Conservation (phyloP, 2,329 filamentous ascomycete species). For the Neoscytalidium dimidiatum region DNA sequence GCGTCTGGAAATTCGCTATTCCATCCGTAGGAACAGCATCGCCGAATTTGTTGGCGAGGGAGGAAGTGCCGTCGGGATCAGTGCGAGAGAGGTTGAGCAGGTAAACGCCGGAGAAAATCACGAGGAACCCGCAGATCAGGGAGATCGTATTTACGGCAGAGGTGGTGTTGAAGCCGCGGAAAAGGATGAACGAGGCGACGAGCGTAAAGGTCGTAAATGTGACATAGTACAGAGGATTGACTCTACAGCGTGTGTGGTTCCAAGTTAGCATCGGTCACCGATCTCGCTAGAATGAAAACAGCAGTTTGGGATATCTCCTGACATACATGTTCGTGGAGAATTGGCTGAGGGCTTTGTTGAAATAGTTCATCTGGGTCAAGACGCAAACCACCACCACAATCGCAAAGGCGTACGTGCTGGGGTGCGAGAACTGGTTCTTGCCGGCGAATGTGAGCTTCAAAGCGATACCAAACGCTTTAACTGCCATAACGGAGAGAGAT, state of each 20-base stretch:
- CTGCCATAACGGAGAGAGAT: slow-evolving; percentile 97
- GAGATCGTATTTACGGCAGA: slow-evolving; percentile 91
- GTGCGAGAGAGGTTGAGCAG: slow-evolving; percentile 91
- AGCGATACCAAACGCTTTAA: slow-evolving; percentile 97
- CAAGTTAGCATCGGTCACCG: slow-evolving; percentile 10
- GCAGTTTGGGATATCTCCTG: too few relatives aligned
- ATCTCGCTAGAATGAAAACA: background rate
- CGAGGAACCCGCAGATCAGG: slow-evolving; percentile 86
- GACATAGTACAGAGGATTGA: slow-evolving; percentile 96
- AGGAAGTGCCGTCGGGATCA: slow-evolving; percentile 77
- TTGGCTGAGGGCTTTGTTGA: slow-evolving; percentile 96
- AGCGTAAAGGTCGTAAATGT: slow-evolving; percentile 95
- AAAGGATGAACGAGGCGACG: slow-evolving; percentile 92
- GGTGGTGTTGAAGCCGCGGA: slow-evolving; percentile 93
- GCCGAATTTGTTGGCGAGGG: slow-evolving; percentile 55
- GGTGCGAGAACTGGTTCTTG: slow-evolving; percentile 92
- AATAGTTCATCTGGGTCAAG: slow-evolving; percentile 99
- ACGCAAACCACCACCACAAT: slow-evolving; percentile 94
- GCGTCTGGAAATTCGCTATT: slow-evolving; percentile 84
- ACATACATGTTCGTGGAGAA: slow-evolving; percentile 96
- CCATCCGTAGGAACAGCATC: slow-evolving; percentile 90
- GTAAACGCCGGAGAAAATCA: slow-evolving; percentile 95
- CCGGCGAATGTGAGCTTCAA: slow-evolving; percentile 91
- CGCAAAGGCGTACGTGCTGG: slow-evolving; percentile 96
- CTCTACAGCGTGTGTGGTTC: slow-evolving; percentile 53